A percentile compares a stretch with the other conserved stretches of the same genome.
phyloP scores from a whole-genome alignment of 1,139 yeast genomes.

The Suhomyces bokatorum region DNA sequence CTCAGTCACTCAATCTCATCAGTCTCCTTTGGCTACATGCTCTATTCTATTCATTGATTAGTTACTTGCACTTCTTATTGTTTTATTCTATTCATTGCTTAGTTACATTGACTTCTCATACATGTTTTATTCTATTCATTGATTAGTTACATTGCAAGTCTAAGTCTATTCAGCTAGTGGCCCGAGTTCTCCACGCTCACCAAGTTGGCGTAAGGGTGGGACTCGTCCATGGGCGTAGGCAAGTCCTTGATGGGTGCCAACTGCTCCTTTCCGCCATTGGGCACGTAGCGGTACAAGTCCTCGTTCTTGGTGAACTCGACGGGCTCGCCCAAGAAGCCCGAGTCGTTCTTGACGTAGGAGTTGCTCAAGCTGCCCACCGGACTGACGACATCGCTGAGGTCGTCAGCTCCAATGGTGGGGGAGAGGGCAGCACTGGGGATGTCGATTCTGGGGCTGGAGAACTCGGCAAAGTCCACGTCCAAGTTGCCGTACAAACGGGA shows the following conservation, averaged over 20 bases:
- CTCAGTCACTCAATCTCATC: too few species aligned
- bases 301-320: constrained; percentile 10
- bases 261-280: constrained; percentile 7
- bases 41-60: too few species aligned
- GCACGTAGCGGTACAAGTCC: constrained; percentile 7
- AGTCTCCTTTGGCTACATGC: too few species aligned
- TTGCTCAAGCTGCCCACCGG: constrained; percentile 13
- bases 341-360: constrained; percentile 1
- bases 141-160: too few species aligned
- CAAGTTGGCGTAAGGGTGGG: constrained; percentile 18
- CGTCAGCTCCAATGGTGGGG: constrained; percentile 11
- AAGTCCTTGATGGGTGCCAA: constrained; percentile 25
- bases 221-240: constrained; percentile 28
- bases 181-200: constrained; percentile 11
- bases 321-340: constrained; percentile 15
- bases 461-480: constrained; percentile 23
- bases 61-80: too few species aligned
- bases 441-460: constrained; percentile 20
- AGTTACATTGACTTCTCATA: too few species aligned
- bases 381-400: constrained; percentile 18
- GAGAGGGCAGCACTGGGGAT: constrained; percentile 7
- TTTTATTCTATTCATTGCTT: too few species aligned
- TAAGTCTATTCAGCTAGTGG: not conserved
- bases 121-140: too few species aligned
- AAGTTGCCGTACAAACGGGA: constrained; percentile 31